Conservation (phyloP, 441 rosid species). For the Bocquillonia castaneifolia region DNA sequence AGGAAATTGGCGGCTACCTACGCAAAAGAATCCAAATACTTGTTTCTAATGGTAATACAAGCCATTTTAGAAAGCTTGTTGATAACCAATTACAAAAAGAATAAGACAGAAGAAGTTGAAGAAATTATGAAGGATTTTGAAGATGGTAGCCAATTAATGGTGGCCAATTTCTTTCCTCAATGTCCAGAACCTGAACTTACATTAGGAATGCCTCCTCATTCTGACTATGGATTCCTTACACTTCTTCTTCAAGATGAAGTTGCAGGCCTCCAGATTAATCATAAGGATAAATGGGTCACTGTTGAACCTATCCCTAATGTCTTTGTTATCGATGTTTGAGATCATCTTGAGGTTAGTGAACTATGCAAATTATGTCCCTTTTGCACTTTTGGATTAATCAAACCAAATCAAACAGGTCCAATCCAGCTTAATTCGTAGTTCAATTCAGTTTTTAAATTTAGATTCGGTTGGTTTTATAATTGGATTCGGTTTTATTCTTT, state of each 20-base stretch:
- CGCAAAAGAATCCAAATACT: slow-evolving; percentile 47
- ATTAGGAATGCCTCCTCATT: slow-evolving; percentile 84
- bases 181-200: slow-evolving; percentile 88
- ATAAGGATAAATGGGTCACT: slow-evolving; percentile 55
- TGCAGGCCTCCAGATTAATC: slow-evolving; percentile 60
- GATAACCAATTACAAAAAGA: slow-evolving; percentile 6
- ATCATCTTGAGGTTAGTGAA: slow-evolving; percentile 82
- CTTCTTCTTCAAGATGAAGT: slow-evolving; percentile 83
- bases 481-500: too few relatives aligned
- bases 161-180: slow-evolving; percentile 67
- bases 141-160: slow-evolving; percentile 71
- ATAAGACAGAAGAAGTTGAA: slow-evolving; percentile 27
- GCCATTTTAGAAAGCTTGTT: slow-evolving; percentile 61
- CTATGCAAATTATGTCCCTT: too few relatives aligned
- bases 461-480: too few relatives aligned
- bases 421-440: too few relatives aligned
- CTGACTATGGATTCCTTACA: slow-evolving; percentile 84
- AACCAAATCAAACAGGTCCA: too few relatives aligned
- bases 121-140: slow-evolving; percentile 31
- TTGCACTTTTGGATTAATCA: too few relatives aligned
- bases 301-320: slow-evolving; percentile 66
- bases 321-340: slow-evolving; percentile 78
- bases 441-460: too few relatives aligned
- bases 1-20: slow-evolving; percentile 60
- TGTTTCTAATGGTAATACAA: slow-evolving; percentile 51